Conservation (phyloP, 768 basidiomycete species). For the Mycena galericulata region DNA sequence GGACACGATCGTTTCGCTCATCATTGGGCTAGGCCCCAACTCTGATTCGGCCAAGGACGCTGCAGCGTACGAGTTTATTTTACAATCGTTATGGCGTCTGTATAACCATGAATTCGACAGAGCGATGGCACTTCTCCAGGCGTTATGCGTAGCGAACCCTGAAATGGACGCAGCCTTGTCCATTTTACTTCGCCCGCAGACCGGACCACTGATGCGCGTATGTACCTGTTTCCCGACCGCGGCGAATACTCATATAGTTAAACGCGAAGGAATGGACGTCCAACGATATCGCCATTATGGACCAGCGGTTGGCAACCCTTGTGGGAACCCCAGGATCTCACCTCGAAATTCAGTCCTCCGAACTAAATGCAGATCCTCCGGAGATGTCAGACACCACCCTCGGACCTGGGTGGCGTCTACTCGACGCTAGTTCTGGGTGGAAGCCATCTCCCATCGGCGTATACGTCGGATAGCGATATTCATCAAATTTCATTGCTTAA, state of each 20-base stretch:
- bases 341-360: neutral
- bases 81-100: slow-evolving; percentile 5
- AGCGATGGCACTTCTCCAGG: slow-evolving; percentile 51
- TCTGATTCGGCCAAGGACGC: slow-evolving; percentile 33
- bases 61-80: slow-evolving; percentile 47
- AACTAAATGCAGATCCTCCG: neutral
- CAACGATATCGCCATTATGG: slow-evolving; percentile 66
- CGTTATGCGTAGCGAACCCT: slow-evolving; percentile 52
- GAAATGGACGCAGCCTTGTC: slow-evolving; percentile 47
- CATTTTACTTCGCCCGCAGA: slow-evolving; percentile 36
- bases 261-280: slow-evolving; percentile 62
- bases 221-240: slow-evolving; percentile 7
- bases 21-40: slow-evolving; percentile 61
- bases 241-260: neutral
- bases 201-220: slow-evolving; percentile 35
- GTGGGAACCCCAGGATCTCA: slow-evolving; percentile 32
- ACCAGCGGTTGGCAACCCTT: slow-evolving; percentile 59
- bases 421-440: slow-evolving; percentile 63
- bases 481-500: slow-evolving; percentile 1
- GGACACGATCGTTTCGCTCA: slow-evolving; percentile 57
- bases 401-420: slow-evolving; percentile 66
- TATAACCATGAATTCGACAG: slow-evolving; percentile 1
- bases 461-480: slow-evolving; percentile 40
- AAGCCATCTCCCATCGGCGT: slow-evolving; percentile 78
- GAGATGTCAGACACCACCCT: slow-evolving; percentile 21